A percentile compares a stretch with the other conserved stretches of the same genome.
Evolutionary conservation across 768 basidiomycete species (phyloP).

Genomic region (Pulveroboletus sp.): DNA sequence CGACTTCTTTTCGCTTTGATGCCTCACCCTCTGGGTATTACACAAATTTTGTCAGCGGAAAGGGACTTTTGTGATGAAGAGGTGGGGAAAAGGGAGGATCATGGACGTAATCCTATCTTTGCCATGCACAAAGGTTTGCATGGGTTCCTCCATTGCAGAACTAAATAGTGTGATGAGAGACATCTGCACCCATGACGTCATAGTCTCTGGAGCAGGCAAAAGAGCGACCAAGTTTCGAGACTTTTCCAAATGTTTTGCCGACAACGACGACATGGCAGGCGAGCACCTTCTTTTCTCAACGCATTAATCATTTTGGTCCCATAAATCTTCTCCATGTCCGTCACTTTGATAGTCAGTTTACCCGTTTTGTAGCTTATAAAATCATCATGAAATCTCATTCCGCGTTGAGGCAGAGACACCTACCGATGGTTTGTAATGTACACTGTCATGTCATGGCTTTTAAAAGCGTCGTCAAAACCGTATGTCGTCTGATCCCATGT

Average conservation of each 20-base stretch:
- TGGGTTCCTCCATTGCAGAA: too few species aligned
- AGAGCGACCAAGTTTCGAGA: slow-evolving; percentile 93
- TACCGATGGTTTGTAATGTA: too few species aligned
- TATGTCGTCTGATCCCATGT: too few species aligned
- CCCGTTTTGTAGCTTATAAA: slow-evolving; percentile 94
- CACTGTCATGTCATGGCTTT: too few species aligned
- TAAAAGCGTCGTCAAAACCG: too few species aligned
- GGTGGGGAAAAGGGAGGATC: not conserved
- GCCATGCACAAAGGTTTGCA: too few species aligned
- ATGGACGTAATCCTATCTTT: too few species aligned
- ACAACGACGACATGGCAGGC: slow-evolving; percentile 95
- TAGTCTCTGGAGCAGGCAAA: slow-evolving; percentile 98
- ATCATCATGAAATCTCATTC: not conserved
- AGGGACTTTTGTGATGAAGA: not conserved
- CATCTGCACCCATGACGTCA: slow-evolving; percentile 99
- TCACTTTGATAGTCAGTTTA: slow-evolving; percentile 95
- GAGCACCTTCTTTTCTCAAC: slow-evolving; percentile 92
- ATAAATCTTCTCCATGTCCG: slow-evolving; percentile 99
- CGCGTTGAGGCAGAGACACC: slow-evolving; percentile 15
- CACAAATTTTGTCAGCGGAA: slow-evolving; percentile 87
- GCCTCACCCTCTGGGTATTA: slow-evolving; percentile 98
- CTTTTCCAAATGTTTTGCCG: slow-evolving; percentile 96
- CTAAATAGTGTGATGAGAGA: too few species aligned
- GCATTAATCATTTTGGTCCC: slow-evolving; percentile 99
- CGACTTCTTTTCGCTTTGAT: slow-evolving; percentile 95